Conservation (phyloP, 2,329 filamentous ascomycete genomes). For the Ophiostoma ulmi region DNA sequence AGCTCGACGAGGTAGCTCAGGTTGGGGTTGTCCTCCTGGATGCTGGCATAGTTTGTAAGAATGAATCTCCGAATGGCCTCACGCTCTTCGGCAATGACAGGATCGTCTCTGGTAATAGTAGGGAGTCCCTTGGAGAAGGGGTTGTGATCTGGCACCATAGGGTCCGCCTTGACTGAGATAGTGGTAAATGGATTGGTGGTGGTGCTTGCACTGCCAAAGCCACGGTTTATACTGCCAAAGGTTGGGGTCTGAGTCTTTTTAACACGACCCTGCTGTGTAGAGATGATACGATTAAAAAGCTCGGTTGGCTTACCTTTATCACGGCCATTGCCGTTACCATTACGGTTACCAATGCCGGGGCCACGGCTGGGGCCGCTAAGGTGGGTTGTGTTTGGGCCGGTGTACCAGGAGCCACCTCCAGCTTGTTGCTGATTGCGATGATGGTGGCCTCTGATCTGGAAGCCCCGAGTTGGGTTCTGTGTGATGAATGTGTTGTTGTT, state of each 20-base stretch:
- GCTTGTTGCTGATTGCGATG: neutral
- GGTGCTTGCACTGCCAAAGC: neutral
- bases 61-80: neutral
- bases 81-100: neutral
- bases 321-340: neutral
- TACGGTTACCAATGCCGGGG: neutral
- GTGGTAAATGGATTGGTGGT: too few relatives aligned
- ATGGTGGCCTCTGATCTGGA: neutral
- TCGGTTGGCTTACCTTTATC: neutral
- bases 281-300: neutral
- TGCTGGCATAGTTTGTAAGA: neutral
- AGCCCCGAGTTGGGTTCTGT: neutral
- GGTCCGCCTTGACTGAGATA: neutral
- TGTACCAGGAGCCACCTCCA: neutral
- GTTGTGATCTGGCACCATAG: neutral
- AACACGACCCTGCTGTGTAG: neutral
- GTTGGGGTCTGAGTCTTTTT: neutral
- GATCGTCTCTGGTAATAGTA: neutral
- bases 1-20: conserved; percentile 9
- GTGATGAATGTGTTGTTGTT: neutral
- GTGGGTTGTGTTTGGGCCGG: neutral
- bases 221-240: neutral
- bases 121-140: neutral
- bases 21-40: conserved; percentile 1
- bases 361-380: neutral